phyloP scores from a whole-genome alignment of 208 protist species.

The Angomonas ambiguus region DNA sequence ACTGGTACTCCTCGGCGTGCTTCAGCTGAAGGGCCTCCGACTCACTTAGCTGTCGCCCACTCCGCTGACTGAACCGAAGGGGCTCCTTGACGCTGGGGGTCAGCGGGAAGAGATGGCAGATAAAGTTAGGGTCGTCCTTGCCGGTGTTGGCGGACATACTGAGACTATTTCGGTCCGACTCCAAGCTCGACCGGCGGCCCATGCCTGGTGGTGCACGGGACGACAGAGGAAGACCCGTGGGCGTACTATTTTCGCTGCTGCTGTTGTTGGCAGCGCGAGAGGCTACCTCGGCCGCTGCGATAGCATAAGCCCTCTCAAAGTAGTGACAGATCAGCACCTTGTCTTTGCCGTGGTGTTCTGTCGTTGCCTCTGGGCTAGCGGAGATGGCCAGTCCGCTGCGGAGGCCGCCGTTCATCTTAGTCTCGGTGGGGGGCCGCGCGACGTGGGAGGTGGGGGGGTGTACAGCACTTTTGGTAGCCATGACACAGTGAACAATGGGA shows the following conservation, averaged over 20 bases:
- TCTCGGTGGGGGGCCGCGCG: too few species aligned
- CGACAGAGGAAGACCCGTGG: background rate
- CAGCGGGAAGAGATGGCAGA: conserved; percentile 8
- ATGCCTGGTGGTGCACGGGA: background rate
- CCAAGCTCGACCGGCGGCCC: background rate
- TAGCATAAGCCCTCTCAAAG: background rate
- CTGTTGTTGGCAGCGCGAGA: background rate
- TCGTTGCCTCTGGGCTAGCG: background rate
- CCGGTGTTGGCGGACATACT: background rate
- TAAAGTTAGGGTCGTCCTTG: background rate
- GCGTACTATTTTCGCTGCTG: too few species aligned
- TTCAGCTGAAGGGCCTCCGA: conserved; percentile 69
- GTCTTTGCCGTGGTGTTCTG: background rate
- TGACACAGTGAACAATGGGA: too few species aligned
- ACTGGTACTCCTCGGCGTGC: conserved; percentile 61
- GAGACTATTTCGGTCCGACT: background rate
- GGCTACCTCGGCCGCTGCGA: background rate
- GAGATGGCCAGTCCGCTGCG: too few species aligned
- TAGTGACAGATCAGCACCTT: background rate
- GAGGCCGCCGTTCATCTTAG: too few species aligned
- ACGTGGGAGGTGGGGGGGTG: too few species aligned
- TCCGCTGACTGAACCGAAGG: conserved; percentile 15
- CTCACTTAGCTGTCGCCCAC: conserved; percentile 39
- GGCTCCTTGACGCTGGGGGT: conserved; percentile 16
- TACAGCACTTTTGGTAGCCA: too few species aligned